Percentiles rank a stretch among this genome's conserved stretches.
Evolutionary conservation across 2,329 filamentous ascomycete genomes (phyloP).

Genomic region (Ilyonectria mors-panacis): DNA sequence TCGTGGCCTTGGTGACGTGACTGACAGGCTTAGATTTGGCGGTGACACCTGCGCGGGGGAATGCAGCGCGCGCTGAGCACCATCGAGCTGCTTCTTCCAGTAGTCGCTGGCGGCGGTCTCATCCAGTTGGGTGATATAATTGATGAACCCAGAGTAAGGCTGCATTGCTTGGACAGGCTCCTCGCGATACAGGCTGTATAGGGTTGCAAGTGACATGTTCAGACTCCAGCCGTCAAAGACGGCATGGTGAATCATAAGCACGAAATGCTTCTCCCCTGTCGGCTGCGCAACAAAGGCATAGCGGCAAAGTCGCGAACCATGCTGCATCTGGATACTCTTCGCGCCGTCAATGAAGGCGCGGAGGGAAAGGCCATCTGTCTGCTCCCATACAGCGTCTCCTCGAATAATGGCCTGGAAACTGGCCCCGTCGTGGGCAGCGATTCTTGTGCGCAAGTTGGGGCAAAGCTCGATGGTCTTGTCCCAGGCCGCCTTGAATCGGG

Average conservation of each 20-base stretch:
- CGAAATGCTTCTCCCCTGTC: neutral
- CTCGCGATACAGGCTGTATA: neutral
- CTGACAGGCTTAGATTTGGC: conserved; percentile 6
- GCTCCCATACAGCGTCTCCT: conserved; percentile 4
- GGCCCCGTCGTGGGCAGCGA: neutral
- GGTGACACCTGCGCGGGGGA: neutral
- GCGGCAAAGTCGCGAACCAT: conserved; percentile 6
- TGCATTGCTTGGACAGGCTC: neutral
- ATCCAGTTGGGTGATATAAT: neutral
- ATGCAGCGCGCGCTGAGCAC: conserved; percentile 8
- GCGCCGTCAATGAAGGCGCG: neutral
- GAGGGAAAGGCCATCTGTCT: neutral
- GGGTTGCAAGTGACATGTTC: neutral
- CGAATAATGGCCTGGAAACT: conserved; percentile 12
- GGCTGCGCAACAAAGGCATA: conserved; percentile 9
- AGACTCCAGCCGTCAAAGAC: conserved; percentile 46
- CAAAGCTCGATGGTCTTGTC: neutral
- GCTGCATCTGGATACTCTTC: conserved; percentile 3
- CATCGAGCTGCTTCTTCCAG: conserved; percentile 14
- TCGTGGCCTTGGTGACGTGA: conserved; percentile 1
- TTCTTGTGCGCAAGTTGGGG: conserved; percentile 9
- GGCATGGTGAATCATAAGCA: conserved; percentile 41
- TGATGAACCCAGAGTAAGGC: conserved; percentile 4
- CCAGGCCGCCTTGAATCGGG: conserved; percentile 14
- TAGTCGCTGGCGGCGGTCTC: conserved; percentile 1